These are phyloP conservation scores for Colletotrichum sp. DNA, from an alignment of 2,329 filamentous ascomycete genomes.

Conservation along the genomic window DNA sequence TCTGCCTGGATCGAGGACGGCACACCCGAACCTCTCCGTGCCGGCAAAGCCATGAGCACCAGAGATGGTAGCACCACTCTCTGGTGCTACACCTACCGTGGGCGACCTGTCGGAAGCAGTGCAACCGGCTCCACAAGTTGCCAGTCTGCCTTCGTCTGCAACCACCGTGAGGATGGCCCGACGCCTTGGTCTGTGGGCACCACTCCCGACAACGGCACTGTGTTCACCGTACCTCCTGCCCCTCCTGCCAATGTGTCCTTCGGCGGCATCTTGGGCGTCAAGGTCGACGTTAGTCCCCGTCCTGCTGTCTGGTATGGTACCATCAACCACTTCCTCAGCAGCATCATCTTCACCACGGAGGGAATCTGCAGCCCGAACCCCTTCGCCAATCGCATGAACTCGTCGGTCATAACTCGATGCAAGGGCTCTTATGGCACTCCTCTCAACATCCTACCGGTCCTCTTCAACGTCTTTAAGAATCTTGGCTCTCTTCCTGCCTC, in stretches of 20 bases:
- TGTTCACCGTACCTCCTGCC: background rate
- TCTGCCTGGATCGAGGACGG: slow-evolving; percentile 46
- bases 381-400: slow-evolving; percentile 14
- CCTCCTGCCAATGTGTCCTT: background rate
- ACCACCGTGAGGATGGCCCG: slow-evolving; percentile 32
- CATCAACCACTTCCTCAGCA: slow-evolving; percentile 11
- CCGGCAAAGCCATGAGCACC: slow-evolving; percentile 44
- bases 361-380: slow-evolving; percentile 16
- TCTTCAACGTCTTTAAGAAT: slow-evolving; percentile 20
- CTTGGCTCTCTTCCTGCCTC: slow-evolving; percentile 12
- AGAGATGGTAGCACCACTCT: slow-evolving; percentile 43
- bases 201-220: background rate
- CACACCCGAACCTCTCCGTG: slow-evolving; percentile 44
- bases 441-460: slow-evolving; percentile 13
- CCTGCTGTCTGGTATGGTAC: slow-evolving; percentile 16
- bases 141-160: slow-evolving; percentile 47
- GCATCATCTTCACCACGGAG: slow-evolving; percentile 3
- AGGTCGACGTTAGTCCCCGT: slow-evolving; percentile 7
- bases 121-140: slow-evolving; percentile 43
- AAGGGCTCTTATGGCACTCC: slow-evolving; percentile 5
- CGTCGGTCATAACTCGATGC: slow-evolving; percentile 16
- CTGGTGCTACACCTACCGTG: slow-evolving; percentile 47
- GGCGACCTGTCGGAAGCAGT: slow-evolving; percentile 41
- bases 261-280: background rate
- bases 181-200: slow-evolving; percentile 8